Evolutionary conservation across 2,329 filamentous ascomycete species (phyloP).

Genomic region (Fusarium sp.): DNA sequence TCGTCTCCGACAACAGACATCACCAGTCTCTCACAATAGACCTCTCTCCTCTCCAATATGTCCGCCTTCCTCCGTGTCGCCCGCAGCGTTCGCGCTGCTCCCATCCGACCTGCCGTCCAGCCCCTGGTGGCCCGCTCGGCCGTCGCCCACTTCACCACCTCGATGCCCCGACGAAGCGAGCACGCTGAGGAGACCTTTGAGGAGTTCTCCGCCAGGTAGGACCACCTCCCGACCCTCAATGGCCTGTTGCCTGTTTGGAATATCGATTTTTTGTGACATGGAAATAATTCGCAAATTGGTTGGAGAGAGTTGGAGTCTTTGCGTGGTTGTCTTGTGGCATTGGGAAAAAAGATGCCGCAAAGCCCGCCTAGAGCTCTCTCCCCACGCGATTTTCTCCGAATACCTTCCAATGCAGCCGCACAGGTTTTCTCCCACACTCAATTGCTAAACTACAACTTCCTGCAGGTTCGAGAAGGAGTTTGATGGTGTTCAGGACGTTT

Average conservation of each 20-base stretch:
- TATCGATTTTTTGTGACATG: neutral
- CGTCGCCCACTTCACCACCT: slow-evolving; percentile 73
- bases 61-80: slow-evolving; percentile 76
- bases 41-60: slow-evolving; percentile 62
- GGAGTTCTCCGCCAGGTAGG: slow-evolving; percentile 97
- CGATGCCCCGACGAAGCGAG: slow-evolving; percentile 63
- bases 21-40: slow-evolving; percentile 37
- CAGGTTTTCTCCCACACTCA: slow-evolving; percentile 33
- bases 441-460: slow-evolving; percentile 44
- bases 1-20: slow-evolving; percentile 34
- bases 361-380: slow-evolving; percentile 34
- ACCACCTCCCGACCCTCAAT: slow-evolving; percentile 38
- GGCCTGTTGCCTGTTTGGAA: slow-evolving; percentile 10
- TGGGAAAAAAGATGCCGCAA: slow-evolving; percentile 45
- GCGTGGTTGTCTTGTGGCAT: slow-evolving; percentile 16
- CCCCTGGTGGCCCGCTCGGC: slow-evolving; percentile 67
- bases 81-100: slow-evolving; percentile 75
- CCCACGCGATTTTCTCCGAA: slow-evolving; percentile 45
- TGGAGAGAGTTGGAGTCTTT: neutral
- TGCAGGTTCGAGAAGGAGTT: slow-evolving; percentile 99
- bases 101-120: slow-evolving; percentile 65
- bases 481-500: slow-evolving; percentile 95
- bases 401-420: slow-evolving; percentile 41
- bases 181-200: slow-evolving; percentile 98
- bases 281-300: neutral